Conservation (phyloP, 2,329 filamentous ascomycete species). For the Malbranchea cinnamomea region DNA sequence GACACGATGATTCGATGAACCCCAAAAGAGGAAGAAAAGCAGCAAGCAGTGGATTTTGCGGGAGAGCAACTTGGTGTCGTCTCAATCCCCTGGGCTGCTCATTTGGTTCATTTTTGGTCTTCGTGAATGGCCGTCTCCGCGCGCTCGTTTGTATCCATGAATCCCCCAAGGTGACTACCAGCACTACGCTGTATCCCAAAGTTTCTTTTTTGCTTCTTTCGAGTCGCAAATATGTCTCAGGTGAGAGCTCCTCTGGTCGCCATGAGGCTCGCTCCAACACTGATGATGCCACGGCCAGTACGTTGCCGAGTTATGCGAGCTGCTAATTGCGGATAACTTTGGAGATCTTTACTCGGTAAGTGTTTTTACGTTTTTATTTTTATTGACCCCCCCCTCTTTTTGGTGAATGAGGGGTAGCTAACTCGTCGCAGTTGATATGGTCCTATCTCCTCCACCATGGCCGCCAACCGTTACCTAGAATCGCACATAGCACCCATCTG, state of each 20-base stretch:
- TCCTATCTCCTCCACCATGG: conserved; percentile 63
- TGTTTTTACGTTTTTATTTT: conserved; percentile 5
- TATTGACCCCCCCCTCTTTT: conserved; percentile 1
- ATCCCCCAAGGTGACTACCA: conserved; percentile 47
- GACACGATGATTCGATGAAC: neutral
- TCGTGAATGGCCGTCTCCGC: too few species aligned
- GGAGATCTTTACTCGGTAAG: conserved; percentile 85
- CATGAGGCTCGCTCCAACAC: conserved; percentile 1
- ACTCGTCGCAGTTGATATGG: conserved; percentile 57
- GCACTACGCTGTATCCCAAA: too few species aligned
- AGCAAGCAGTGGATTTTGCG: conserved; percentile 18
- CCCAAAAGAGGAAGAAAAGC: conserved; percentile 8
- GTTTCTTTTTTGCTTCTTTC: too few species aligned
- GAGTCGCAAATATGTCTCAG: conserved; percentile 38
- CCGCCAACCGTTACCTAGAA: conserved; percentile 53
- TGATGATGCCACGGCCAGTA: conserved; percentile 31
- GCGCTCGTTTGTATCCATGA: too few species aligned
- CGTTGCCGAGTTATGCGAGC: conserved; percentile 73
- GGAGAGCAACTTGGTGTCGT: neutral
- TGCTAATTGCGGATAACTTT: conserved; percentile 77
- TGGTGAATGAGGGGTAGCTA: conserved; percentile 4
- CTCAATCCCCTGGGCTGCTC: too few species aligned
- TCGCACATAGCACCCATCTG: conserved; percentile 59
- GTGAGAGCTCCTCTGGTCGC: conserved; percentile 33
- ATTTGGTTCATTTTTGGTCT: too few species aligned